Conservation (phyloP, 208 protist species). For the Leishmania martiniquensis region DNA sequence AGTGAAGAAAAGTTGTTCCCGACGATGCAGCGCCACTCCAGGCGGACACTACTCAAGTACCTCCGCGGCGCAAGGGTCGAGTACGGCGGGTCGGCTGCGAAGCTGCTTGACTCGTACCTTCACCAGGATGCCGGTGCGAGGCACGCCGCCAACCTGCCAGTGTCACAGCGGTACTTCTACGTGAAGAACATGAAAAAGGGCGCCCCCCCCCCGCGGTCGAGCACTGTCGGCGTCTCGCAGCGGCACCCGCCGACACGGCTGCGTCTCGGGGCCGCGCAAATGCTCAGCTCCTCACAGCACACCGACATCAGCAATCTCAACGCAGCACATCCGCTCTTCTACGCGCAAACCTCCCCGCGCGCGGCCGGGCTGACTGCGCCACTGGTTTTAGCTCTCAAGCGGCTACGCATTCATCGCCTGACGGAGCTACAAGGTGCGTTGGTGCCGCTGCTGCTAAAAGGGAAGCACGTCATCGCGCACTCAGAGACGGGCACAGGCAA, state of each 20-base stretch:
- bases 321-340: constrained; percentile 87
- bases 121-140: constrained; percentile 38
- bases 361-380: constrained; percentile 74
- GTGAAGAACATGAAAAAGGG: constrained; percentile 20
- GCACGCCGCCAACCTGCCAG: constrained; percentile 68
- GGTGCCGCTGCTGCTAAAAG: constrained; percentile 85
- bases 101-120: constrained; percentile 63
- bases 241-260: constrained; percentile 68
- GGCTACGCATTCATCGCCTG: constrained; percentile 71
- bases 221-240: constrained; percentile 27
- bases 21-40: constrained; percentile 21
- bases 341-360: constrained; percentile 69
- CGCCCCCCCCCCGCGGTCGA: neutral
- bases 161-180: constrained; percentile 87
- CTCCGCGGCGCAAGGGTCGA: constrained; percentile 49
- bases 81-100: constrained; percentile 57
- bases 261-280: constrained; percentile 76
- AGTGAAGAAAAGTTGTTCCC: neutral
- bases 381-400: constrained; percentile 68
- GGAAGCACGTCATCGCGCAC: constrained; percentile 91
- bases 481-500: constrained; percentile 90
- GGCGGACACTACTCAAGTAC: constrained; percentile 49
- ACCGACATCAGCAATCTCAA: constrained; percentile 73
- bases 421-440: constrained; percentile 89
- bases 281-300: constrained; percentile 70